These are phyloP conservation scores for Mastigamoeba balamuthi DNA, from an alignment of 78 protist species.

Conservation along the genomic window DNA sequence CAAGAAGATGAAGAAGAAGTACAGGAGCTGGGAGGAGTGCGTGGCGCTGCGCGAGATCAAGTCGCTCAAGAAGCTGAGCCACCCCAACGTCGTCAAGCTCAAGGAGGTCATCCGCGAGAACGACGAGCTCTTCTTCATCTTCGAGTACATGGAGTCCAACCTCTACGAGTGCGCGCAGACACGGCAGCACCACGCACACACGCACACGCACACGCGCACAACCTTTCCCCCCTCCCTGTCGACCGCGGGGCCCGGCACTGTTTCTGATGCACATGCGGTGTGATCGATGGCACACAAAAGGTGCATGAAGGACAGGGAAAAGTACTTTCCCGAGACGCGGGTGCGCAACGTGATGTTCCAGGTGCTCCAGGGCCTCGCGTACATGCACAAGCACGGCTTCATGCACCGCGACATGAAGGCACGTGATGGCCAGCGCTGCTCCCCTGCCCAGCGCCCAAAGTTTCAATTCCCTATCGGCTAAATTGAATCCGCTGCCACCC, in stretches of 20 bases:
- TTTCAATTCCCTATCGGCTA: too few species aligned
- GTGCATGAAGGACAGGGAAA: neutral
- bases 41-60: constrained; percentile 76
- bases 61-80: constrained; percentile 68
- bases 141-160: constrained; percentile 85
- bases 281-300: too few species aligned
- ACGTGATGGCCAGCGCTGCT: neutral
- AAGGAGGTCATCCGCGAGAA: constrained; percentile 89
- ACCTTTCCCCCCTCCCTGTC: too few species aligned
- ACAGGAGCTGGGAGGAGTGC: constrained; percentile 86
- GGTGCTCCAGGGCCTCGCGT: constrained; percentile 77
- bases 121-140: constrained; percentile 83
- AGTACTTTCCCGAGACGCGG: neutral
- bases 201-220: too few species aligned
- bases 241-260: too few species aligned
- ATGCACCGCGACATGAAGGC: constrained; percentile 95
- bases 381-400: constrained; percentile 67
- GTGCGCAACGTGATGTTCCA: constrained; percentile 33
- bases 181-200: too few species aligned
- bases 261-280: too few species aligned
- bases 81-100: constrained; percentile 91
- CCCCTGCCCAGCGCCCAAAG: neutral
- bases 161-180: constrained; percentile 68
- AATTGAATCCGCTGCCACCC: too few species aligned
- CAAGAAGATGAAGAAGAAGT: constrained; percentile 88